phyloP scores from a whole-genome alignment of 1,139 yeast species.

The Pichia sp. region DNA sequence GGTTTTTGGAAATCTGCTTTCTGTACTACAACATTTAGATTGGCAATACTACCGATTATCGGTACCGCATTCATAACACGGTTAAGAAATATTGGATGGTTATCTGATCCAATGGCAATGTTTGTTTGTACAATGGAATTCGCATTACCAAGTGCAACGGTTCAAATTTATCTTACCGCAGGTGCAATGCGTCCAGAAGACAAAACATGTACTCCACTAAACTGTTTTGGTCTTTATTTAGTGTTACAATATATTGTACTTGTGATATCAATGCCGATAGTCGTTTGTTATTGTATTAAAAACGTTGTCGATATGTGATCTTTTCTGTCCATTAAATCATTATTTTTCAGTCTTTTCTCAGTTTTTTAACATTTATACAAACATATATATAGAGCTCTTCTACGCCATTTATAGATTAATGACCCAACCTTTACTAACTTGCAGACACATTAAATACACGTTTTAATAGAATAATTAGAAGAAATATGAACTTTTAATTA shows the following conservation, averaged over 20 bases:
- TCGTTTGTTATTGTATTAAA: slow-evolving; percentile 52
- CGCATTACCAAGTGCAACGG: slow-evolving; percentile 83
- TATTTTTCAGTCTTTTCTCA: no score
- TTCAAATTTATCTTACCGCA: slow-evolving; percentile 79
- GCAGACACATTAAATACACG: no score
- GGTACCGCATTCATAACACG: slow-evolving; percentile 54
- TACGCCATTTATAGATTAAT: no score
- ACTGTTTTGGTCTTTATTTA: slow-evolving; percentile 69
- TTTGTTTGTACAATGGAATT: slow-evolving; percentile 73
- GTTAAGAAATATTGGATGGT: slow-evolving; percentile 44
- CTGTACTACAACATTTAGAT: slow-evolving; percentile 40
- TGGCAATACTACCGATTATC: slow-evolving; percentile 54
- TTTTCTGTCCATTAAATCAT: background rate
- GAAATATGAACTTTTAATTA: no score
- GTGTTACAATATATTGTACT: slow-evolving; percentile 62
- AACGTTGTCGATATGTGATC: slow-evolving; percentile 25
- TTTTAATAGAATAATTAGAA: no score
- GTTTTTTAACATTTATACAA: no score
- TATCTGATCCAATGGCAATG: slow-evolving; percentile 51
- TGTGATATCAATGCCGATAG: slow-evolving; percentile 57
- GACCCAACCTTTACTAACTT: no score
- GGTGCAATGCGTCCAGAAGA: slow-evolving; percentile 63
- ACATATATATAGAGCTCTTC: no score
- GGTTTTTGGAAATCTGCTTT: slow-evolving; percentile 72
- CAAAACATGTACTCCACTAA: slow-evolving; percentile 65